Evolutionary conservation across 2,329 filamentous ascomycete genomes (phyloP), one percentile per base, ranked within the genome.

Genomic region (Alternaria novae-zelandiae): DNA sequence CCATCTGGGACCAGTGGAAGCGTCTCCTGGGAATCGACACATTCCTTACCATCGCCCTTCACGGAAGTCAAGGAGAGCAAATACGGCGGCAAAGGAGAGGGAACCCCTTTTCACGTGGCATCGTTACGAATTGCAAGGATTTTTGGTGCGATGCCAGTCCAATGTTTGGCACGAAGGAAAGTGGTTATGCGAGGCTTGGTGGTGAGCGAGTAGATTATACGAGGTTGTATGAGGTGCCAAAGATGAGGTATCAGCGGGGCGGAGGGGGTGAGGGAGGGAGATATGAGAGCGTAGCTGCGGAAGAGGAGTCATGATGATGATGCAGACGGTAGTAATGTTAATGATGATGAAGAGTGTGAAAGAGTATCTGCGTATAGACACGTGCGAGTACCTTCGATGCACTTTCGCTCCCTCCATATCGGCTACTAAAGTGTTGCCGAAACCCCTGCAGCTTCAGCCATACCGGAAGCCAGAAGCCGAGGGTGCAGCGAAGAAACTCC

Each of bases 131-230:
- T 77, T 99, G 96, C 81, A 91, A 88, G 69, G 96, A 99, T 80
- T 99, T 99, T 79, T 98, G 94, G 93, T 95, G 92, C 74, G 96
- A 98, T 77, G 89, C 92, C 2, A 90, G 92, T 3, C 91, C 95
- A 0, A 79, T 97, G 17, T 95, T 97, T 77, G 89, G 91, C 11
- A 88, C 86, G 71, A 87, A 91, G 61, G 89, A 92, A 73, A 90
- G 88, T 54, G 94, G 94, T 12, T 85, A 86, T 46, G 94, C 91
- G 0, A 82, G 94, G 78, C 82, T 99, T 8, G 92, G 89, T 13
- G 95, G 96, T 3, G 86, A 91, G 73, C 83, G 86, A 43, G 88
- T 99, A 50, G 93, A 97, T 81, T 99, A 97, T 80, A 92, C 91
- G 20, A 88, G 87, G 60, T 88, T 98, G 86, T 99, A 97, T 80